A percentile compares a stretch with the other conserved stretches of the same genome.
phyloP scores from a whole-genome alignment of 768 basidiomycete genomes.

The Russula sp. region DNA sequence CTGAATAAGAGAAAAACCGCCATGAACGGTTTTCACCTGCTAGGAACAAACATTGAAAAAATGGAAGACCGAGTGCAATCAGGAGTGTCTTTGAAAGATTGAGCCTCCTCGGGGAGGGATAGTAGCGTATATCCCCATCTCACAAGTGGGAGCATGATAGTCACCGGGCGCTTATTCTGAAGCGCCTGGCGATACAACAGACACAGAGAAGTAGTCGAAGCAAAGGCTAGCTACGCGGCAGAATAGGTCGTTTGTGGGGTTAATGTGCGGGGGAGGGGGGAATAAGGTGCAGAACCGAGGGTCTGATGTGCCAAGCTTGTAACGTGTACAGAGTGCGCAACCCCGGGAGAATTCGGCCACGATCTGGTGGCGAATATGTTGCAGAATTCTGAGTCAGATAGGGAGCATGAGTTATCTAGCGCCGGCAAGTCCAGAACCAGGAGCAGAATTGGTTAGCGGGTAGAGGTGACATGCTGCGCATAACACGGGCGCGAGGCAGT shows the following conservation, averaged over 20 bases:
- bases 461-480: background rate
- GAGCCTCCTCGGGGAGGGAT: background rate
- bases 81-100: background rate
- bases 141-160: background rate
- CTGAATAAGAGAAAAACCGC: background rate
- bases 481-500: background rate
- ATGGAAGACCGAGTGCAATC: background rate
- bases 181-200: background rate
- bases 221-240: background rate
- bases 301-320: conserved; percentile 1
- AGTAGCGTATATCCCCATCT: background rate
- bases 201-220: background rate
- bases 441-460: background rate
- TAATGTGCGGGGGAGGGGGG: background rate
- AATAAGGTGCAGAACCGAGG: background rate
- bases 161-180: background rate
- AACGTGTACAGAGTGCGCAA: background rate
- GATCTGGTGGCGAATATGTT: background rate
- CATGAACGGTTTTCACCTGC: background rate
- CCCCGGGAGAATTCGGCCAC: background rate
- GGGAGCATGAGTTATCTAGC: background rate
- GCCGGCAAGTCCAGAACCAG: background rate
- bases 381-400: background rate
- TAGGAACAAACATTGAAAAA: background rate
- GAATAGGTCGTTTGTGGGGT: background rate